Evolutionary conservation across 768 basidiomycete genomes (phyloP).

Genomic region (Lactarius akahatsu): DNA sequence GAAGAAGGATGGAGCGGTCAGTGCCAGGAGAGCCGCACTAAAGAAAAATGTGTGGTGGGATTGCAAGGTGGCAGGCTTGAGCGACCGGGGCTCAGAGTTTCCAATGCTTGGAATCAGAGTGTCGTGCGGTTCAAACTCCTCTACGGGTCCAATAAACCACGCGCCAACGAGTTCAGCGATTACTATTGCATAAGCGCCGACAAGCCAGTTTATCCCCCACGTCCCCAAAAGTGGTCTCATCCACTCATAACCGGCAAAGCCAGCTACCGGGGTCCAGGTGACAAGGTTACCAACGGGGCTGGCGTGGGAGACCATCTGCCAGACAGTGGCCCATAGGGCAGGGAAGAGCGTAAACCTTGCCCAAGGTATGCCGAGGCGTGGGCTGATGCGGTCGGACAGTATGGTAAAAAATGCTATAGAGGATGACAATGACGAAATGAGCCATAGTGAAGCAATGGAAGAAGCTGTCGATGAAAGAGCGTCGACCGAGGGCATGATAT

Average conservation of each 20-base stretch:
- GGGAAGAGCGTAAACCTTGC: slow-evolving; percentile 61
- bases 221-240: slow-evolving; percentile 57
- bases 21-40: slow-evolving; percentile 40
- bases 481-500: slow-evolving; percentile 36
- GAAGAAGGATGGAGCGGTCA: slow-evolving; percentile 59
- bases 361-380: slow-evolving; percentile 39
- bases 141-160: slow-evolving; percentile 54
- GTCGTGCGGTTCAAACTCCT: slow-evolving; percentile 46
- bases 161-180: slow-evolving; percentile 50
- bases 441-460: slow-evolving; percentile 49
- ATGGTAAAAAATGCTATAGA: slow-evolving; percentile 37
- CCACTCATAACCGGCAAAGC: slow-evolving; percentile 61
- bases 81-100: slow-evolving; percentile 25
- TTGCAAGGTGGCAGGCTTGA: slow-evolving; percentile 1
- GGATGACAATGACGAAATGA: slow-evolving; percentile 47
- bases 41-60: slow-evolving; percentile 40
- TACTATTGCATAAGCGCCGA: slow-evolving; percentile 74
- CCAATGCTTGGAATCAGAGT: slow-evolving; percentile 14
- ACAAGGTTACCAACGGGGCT: slow-evolving; percentile 72
- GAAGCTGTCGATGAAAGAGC: slow-evolving; percentile 54
- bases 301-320: slow-evolving; percentile 51
- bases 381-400: slow-evolving; percentile 41
- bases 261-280: slow-evolving; percentile 65
- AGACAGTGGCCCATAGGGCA: slow-evolving; percentile 62
- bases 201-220: slow-evolving; percentile 66